Percentiles rank a stretch among this genome's conserved stretches.
These are phyloP conservation scores for Dictyostelium brefeldianum DNA, from an alignment of 78 protist species.

Conservation along the genomic window DNA sequence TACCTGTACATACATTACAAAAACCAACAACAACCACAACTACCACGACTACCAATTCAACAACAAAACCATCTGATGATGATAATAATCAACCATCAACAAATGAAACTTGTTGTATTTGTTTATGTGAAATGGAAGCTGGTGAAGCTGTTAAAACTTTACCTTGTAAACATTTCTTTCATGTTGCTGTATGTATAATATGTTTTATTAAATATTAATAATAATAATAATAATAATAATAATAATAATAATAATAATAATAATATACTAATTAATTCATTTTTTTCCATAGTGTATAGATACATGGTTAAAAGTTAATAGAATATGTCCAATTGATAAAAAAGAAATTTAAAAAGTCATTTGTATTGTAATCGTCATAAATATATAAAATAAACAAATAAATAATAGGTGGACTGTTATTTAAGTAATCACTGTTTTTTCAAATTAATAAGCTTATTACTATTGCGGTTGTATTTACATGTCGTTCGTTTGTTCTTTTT, in stretches of 20 bases:
- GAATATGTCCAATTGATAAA: slow-evolving; percentile 25
- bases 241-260: neutral
- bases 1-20: slow-evolving; percentile 35
- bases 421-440: too few species aligned
- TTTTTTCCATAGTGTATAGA: slow-evolving; percentile 26
- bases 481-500: too few species aligned
- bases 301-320: slow-evolving; percentile 26
- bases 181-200: neutral
- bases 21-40: neutral
- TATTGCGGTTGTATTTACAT: too few species aligned
- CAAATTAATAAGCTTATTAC: too few species aligned
- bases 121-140: slow-evolving; percentile 36
- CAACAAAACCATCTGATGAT: neutral
- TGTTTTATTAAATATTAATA: too few species aligned
- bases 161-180: slow-evolving; percentile 40
- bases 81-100: neutral
- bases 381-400: neutral
- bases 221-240: neutral
- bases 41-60: neutral
- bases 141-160: slow-evolving; percentile 22
- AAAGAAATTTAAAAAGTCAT: neutral
- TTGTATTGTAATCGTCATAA: neutral
- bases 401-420: neutral
- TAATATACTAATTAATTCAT: neutral
- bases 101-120: slow-evolving; percentile 24